Percentiles rank a stretch among this genome's conserved stretches.
Evolutionary conservation across 306 rosid genomes (phyloP).

Genomic region (Lablab purpureus): DNA sequence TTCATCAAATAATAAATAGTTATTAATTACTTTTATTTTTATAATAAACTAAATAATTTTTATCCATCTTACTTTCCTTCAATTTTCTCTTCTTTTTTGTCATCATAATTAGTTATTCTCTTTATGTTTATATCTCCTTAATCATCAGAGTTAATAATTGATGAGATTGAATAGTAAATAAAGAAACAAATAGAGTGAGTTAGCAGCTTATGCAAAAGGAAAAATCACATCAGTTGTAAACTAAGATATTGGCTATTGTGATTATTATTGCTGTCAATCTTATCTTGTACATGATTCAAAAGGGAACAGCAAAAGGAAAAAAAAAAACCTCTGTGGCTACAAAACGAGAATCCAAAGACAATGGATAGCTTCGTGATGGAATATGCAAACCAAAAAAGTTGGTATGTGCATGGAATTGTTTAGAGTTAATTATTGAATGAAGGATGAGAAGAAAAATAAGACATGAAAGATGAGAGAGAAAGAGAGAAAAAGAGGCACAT

Average conservation of each 20-base stretch:
- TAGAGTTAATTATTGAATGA: slow-evolving; percentile 32
- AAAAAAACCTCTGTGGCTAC: not conserved
- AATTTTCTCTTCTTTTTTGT: too few species aligned
- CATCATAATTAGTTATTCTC: too few species aligned
- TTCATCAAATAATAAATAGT: too few species aligned
- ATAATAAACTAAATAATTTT: too few species aligned
- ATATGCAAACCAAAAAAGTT: slow-evolving; percentile 31
- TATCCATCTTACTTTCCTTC: too few species aligned
- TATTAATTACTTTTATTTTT: too few species aligned
- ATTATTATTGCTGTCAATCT: not conserved
- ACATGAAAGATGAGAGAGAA: slow-evolving; percentile 37
- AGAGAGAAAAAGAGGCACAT: slow-evolving; percentile 30
- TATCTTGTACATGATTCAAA: slow-evolving; percentile 32
- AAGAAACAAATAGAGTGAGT: too few species aligned
- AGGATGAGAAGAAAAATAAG: slow-evolving; percentile 30
- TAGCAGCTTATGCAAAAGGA: too few species aligned
- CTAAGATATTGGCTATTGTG: slow-evolving; percentile 35
- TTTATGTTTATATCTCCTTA: too few species aligned
- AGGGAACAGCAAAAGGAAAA: slow-evolving; percentile 10
- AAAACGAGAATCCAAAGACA: slow-evolving; percentile 54
- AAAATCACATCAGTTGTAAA: slow-evolving; percentile 8
- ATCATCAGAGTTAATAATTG: not conserved
- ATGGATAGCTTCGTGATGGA: slow-evolving; percentile 41
- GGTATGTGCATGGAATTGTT: slow-evolving; percentile 22
- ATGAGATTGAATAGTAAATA: not conserved